phyloP scores from a whole-genome alignment of 176 grass and related monocot species.

The Typha latifolia region DNA sequence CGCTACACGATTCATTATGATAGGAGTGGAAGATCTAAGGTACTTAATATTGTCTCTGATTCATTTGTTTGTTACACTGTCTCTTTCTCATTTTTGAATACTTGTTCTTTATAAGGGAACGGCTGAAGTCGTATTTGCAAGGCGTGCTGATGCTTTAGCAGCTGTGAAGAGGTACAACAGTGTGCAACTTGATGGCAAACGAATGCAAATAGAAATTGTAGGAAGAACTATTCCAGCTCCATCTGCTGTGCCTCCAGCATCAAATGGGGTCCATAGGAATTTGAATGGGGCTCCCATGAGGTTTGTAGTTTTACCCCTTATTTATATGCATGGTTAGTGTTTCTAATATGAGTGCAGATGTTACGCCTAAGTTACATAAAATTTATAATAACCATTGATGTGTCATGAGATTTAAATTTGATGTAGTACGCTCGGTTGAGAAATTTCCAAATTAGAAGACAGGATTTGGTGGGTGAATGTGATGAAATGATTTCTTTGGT shows the following conservation, averaged over 20 bases:
- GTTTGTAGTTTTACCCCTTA: conserved; percentile 18
- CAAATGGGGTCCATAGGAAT: conserved; percentile 33
- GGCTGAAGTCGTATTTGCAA: conserved; percentile 87
- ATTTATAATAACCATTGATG: too few species aligned
- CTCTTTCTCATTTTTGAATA: conserved; percentile 5
- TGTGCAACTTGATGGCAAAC: conserved; percentile 96
- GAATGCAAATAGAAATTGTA: conserved; percentile 94
- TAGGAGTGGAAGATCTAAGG: conserved; percentile 94
- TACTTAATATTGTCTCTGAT: conserved; percentile 10
- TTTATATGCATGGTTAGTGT: not conserved
- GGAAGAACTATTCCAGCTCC: conserved; percentile 63
- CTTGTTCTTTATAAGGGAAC: conserved; percentile 46
- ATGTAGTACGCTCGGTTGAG: too few species aligned
- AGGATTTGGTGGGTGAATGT: too few species aligned
- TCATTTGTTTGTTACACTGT: not conserved
- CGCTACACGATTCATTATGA: conserved; percentile 61
- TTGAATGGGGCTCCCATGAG: conserved; percentile 27
- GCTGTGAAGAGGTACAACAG: conserved; percentile 89
- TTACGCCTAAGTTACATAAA: too few species aligned
- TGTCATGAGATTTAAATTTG: too few species aligned
- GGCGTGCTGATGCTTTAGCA: conserved; percentile 58
- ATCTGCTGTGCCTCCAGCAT: conserved; percentile 30
- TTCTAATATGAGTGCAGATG: not conserved
- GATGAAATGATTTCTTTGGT: too few species aligned
- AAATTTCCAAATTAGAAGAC: too few species aligned